These are phyloP conservation scores for Mariannaea sp. DNA, from an alignment of 2,329 filamentous ascomycete genomes.

Conservation along the genomic window DNA sequence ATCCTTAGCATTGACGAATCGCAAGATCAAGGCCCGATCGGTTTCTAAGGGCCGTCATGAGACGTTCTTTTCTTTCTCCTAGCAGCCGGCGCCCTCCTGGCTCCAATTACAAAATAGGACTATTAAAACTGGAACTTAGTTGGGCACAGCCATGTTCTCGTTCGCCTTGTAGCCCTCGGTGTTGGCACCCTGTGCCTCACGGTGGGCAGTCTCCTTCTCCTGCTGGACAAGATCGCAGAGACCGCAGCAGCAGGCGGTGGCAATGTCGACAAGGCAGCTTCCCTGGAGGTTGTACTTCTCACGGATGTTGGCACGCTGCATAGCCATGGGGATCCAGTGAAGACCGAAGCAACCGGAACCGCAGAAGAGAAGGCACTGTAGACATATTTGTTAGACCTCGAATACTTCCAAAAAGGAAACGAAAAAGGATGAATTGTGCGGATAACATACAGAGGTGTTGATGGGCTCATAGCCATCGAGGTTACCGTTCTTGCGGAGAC, in stretches of 20 bases:
- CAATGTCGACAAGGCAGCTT: slow-evolving; percentile 49
- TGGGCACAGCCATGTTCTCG: slow-evolving; percentile 29
- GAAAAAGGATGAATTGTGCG: too few species aligned
- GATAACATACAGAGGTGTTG: slow-evolving; percentile 50
- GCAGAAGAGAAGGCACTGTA: slow-evolving; percentile 51
- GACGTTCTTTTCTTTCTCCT: not conserved
- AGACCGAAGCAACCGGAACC: slow-evolving; percentile 47
- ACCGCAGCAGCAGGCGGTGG: slow-evolving; percentile 50
- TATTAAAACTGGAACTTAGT: slow-evolving; percentile 1
- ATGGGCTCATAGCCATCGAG: slow-evolving; percentile 52
- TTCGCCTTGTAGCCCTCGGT: slow-evolving; percentile 31
- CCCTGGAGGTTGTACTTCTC: slow-evolving; percentile 52
- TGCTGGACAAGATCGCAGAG: slow-evolving; percentile 52
- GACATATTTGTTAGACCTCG: slow-evolving; percentile 13
- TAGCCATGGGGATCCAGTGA: slow-evolving; percentile 49
- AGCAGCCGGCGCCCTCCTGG: not conserved
- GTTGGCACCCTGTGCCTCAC: slow-evolving; percentile 34
- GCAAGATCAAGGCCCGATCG: slow-evolving; percentile 9
- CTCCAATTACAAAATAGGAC: not conserved
- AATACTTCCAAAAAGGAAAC: too few species aligned
- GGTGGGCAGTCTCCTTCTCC: slow-evolving; percentile 52
- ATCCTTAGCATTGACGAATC: slow-evolving; percentile 23
- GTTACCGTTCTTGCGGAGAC: slow-evolving; percentile 46
- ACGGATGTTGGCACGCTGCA: slow-evolving; percentile 53
- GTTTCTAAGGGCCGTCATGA: slow-evolving; percentile 1